Evolutionary conservation across 805 yeast species (phyloP).

Genomic region (Zygoascus bituminiphila): DNA sequence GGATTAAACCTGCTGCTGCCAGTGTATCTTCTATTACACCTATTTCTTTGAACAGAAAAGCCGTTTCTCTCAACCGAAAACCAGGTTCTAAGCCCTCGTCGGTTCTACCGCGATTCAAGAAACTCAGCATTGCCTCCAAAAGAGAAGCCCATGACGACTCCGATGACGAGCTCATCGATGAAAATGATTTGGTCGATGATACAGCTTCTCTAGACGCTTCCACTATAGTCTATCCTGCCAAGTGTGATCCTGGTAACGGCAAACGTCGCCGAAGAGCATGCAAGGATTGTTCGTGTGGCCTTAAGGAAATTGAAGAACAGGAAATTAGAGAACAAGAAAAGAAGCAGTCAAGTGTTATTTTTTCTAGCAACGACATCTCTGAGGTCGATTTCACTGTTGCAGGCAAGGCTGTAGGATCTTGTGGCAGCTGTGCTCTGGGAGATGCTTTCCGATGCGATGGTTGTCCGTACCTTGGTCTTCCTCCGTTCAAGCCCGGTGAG

Average conservation of each 20-base stretch:
- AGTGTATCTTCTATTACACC: constrained; percentile 17
- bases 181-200: constrained; percentile 45
- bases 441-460: constrained; percentile 98
- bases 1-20: constrained; percentile 45
- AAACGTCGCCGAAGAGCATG: constrained; percentile 82
- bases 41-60: constrained; percentile 14
- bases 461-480: constrained; percentile 93
- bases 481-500: constrained; percentile 98
- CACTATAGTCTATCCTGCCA: constrained; percentile 47
- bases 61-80: constrained; percentile 15
- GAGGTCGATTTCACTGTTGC: constrained; percentile 95
- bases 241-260: constrained; percentile 42
- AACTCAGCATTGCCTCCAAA: constrained; percentile 30
- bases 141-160: constrained; percentile 36
- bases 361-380: constrained; percentile 61
- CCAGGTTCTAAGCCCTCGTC: constrained; percentile 2
- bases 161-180: constrained; percentile 48
- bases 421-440: constrained; percentile 95
- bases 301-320: constrained; percentile 68
- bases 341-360: constrained; percentile 51
- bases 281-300: constrained; percentile 96
- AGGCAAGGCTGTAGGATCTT: constrained; percentile 88
- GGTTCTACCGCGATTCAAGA: constrained; percentile 20
- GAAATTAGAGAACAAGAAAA: constrained; percentile 37
- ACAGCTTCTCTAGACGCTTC: constrained; percentile 20